A percentile compares a stretch with the other conserved stretches of the same genome.
These are phyloP conservation scores for Moringa oleifera DNA, from an alignment of 345 rosid species.

Conservation along the genomic window DNA sequence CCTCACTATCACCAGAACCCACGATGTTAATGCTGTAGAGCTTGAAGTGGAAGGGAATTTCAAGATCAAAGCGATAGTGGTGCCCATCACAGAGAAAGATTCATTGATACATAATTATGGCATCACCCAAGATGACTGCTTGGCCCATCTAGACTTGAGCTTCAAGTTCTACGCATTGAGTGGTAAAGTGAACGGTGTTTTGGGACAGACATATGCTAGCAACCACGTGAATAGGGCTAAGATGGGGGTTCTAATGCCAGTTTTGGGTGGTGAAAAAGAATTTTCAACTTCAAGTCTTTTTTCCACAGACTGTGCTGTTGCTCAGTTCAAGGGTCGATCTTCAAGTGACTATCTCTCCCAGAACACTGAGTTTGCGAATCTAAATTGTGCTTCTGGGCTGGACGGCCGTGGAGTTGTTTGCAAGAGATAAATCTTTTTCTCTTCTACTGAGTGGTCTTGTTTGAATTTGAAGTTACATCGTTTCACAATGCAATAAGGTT, in stretches of 20 bases:
- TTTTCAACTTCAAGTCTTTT: conserved; percentile 1
- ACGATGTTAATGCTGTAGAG: not conserved
- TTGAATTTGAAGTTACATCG: no score
- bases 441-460: no score
- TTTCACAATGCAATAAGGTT: no score
- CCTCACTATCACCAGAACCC: not conserved
- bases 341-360: no score
- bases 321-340: not conserved
- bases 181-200: conserved; percentile 15
- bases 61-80: conserved; percentile 17
- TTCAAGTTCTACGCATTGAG: conserved; percentile 20
- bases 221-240: conserved; percentile 20
- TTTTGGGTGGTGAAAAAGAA: conserved; percentile 20
- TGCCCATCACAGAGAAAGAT: conserved; percentile 24
- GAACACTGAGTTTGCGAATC: conserved; percentile 24
- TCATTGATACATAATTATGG: conserved; percentile 15
- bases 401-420: conserved; percentile 53
- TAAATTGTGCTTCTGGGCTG: conserved; percentile 44
- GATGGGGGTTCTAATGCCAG: conserved; percentile 19
- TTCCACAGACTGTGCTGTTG: conserved; percentile 9
- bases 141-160: conserved; percentile 16
- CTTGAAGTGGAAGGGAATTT: conserved; percentile 7
- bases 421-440: conserved; percentile 37
- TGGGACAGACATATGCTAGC: conserved; percentile 15
- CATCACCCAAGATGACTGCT: conserved; percentile 12